Conservation (phyloP, 345 rosid genomes). For the Linum tenue region DNA sequence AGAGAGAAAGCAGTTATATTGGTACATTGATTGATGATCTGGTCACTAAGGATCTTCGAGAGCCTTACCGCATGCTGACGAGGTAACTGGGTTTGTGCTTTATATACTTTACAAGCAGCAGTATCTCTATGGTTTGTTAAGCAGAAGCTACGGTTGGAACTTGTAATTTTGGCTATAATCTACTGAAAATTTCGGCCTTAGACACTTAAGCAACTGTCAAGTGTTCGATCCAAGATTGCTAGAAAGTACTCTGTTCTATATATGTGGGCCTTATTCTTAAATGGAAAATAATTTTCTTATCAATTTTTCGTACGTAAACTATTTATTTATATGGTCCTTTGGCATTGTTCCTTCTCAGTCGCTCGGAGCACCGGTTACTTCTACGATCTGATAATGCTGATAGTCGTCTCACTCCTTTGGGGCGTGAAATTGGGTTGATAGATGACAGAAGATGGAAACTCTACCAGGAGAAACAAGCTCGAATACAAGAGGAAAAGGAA, state of each 20-base stretch:
- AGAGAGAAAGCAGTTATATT: constrained; percentile 91
- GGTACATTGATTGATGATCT: constrained; percentile 94
- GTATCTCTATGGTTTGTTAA: neutral
- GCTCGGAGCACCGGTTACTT: constrained; percentile 90
- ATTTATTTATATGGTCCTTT: neutral
- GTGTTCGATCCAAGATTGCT: neutral
- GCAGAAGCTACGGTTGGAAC: neutral
- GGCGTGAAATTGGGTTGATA: constrained; percentile 80
- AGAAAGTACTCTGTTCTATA: neutral
- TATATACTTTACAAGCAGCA: neutral
- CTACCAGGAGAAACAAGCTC: constrained; percentile 80
- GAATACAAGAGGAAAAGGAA: constrained; percentile 66
- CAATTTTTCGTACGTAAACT: neutral
- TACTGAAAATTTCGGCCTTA: neutral
- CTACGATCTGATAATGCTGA: constrained; percentile 95
- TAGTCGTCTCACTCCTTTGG: constrained; percentile 94
- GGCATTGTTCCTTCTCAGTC: constrained; percentile 32
- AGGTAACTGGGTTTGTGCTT: constrained; percentile 34
- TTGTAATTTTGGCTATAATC: neutral
- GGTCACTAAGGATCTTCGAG: constrained; percentile 91
- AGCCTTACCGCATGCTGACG: constrained; percentile 94
- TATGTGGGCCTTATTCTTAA: neutral
- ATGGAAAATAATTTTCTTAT: neutral
- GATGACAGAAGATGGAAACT: constrained; percentile 85
- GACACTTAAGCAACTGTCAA: neutral